These are phyloP conservation scores for Ilex asprella DNA, from an alignment of 257 asterid genomes.

Conservation along the genomic window DNA sequence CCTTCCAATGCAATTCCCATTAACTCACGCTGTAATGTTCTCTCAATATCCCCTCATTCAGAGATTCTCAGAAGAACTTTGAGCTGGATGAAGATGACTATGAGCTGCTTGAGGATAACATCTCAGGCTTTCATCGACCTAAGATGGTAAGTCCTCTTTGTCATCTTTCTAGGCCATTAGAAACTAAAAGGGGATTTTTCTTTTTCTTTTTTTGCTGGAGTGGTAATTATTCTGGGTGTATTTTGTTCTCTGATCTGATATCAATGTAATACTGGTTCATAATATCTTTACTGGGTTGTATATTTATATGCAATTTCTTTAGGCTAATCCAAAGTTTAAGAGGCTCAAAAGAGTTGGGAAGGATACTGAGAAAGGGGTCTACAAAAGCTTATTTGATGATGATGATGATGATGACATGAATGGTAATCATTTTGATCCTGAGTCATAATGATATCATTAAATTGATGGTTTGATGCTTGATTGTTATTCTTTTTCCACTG, in stretches of 20 bases:
- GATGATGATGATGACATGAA: constrained; percentile 52
- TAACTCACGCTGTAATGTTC: too few species aligned
- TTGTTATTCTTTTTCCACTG: constrained; percentile 25
- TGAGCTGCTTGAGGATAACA: constrained; percentile 88
- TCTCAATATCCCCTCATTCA: constrained; percentile 3
- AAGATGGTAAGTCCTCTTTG: constrained; percentile 34
- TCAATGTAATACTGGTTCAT: too few species aligned
- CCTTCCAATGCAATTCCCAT: too few species aligned
- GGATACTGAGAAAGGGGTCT: constrained; percentile 76
- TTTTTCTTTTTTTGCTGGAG: too few species aligned
- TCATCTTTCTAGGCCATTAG: not conserved
- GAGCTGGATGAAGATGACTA: constrained; percentile 89
- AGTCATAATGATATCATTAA: too few species aligned
- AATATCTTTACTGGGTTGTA: too few species aligned
- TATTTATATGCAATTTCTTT: not conserved
- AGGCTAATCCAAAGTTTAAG: constrained; percentile 84
- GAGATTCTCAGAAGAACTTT: constrained; percentile 68
- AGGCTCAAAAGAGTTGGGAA: constrained; percentile 80
- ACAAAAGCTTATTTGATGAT: constrained; percentile 73
- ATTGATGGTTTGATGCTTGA: too few species aligned
- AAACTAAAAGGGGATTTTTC: too few species aligned
- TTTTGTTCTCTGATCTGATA: too few species aligned
- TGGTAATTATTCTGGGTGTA: too few species aligned
- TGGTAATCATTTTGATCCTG: too few species aligned
- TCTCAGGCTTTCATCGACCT: constrained; percentile 73